Percentiles rank a stretch among this genome's conserved stretches.
These are phyloP conservation scores for Quambalaria eucalypti DNA, from an alignment of 1,284 basidiomycete genomes.

Conservation along the genomic window DNA sequence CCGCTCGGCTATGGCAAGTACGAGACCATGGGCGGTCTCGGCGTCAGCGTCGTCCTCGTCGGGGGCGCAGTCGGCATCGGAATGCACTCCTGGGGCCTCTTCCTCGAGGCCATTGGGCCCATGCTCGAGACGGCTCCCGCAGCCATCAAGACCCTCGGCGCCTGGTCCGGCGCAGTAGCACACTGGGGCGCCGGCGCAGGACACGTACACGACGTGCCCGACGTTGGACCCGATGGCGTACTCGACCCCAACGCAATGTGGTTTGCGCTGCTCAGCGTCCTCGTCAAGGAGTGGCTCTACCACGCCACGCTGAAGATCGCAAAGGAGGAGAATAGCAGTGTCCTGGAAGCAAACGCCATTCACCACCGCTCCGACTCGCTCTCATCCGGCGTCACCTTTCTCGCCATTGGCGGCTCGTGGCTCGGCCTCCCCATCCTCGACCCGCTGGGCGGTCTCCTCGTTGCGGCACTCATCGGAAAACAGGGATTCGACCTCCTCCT, in stretches of 20 bases:
- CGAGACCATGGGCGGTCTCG: slow-evolving; percentile 80
- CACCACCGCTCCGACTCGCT: slow-evolving; percentile 81
- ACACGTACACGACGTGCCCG: slow-evolving; percentile 55
- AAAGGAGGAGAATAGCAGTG: slow-evolving; percentile 76
- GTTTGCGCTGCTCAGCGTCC: slow-evolving; percentile 75
- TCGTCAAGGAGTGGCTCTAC: slow-evolving; percentile 88
- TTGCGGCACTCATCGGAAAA: slow-evolving; percentile 76
- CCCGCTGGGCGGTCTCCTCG: slow-evolving; percentile 82
- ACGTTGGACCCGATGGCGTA: slow-evolving; percentile 4
- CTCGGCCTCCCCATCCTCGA: slow-evolving; percentile 77
- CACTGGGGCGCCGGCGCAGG: slow-evolving; percentile 24
- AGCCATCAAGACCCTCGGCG: slow-evolving; percentile 55
- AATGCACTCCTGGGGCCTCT: slow-evolving; percentile 77
- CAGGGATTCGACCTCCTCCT: slow-evolving; percentile 68
- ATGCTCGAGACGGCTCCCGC: slow-evolving; percentile 53
- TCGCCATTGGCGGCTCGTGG: slow-evolving; percentile 59
- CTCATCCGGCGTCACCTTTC: slow-evolving; percentile 33
- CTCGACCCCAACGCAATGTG: slow-evolving; percentile 92
- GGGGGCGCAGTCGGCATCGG: slow-evolving; percentile 81
- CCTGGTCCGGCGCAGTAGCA: slow-evolving; percentile 54
- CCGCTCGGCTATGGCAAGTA: slow-evolving; percentile 83
- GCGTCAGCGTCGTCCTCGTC: slow-evolving; percentile 68
- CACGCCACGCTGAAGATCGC: slow-evolving; percentile 59
- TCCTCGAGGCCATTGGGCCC: slow-evolving; percentile 59
- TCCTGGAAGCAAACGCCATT: slow-evolving; percentile 55